A percentile compares a stretch with the other conserved stretches of the same genome.
Conservation (phyloP, 1,284 basidiomycete genomes). For the Boletus hoseneyae region DNA sequence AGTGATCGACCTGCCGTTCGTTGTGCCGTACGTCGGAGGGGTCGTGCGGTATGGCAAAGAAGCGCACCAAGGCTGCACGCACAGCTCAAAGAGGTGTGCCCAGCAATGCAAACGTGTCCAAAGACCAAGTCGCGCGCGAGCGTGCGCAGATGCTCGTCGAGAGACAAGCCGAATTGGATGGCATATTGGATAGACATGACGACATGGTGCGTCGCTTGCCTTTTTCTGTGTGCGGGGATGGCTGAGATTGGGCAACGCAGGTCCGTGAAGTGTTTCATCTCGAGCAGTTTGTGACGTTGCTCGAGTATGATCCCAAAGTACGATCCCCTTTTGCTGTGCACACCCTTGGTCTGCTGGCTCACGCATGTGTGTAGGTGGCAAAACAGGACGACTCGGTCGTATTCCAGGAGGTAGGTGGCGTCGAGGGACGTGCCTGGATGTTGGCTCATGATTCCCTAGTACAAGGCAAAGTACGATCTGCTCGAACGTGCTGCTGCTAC, state of each 20-base stretch:
- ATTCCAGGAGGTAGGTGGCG: conserved; percentile 61
- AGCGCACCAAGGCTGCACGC: conserved; percentile 8
- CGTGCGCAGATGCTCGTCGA: conserved; percentile 49
- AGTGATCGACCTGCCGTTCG: neutral
- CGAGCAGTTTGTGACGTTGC: conserved; percentile 71
- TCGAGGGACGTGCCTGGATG: neutral
- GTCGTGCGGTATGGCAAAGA: conserved; percentile 19
- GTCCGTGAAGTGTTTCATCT: conserved; percentile 85
- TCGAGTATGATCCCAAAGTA: conserved; percentile 74
- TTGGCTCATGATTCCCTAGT: conserved; percentile 39
- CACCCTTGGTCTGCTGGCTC: conserved; percentile 1
- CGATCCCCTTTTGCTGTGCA: conserved; percentile 21
- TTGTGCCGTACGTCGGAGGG: conserved; percentile 1
- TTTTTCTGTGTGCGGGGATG: neutral
- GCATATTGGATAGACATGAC: conserved; percentile 69
- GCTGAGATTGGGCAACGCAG: conserved; percentile 33
- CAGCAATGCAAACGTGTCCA: conserved; percentile 16
- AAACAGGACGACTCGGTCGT: conserved; percentile 72
- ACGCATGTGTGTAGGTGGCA: conserved; percentile 49
- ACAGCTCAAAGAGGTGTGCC: neutral
- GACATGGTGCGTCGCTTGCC: conserved; percentile 52
- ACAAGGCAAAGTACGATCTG: conserved; percentile 60
- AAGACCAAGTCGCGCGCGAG: conserved; percentile 33
- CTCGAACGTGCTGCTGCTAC: conserved; percentile 43
- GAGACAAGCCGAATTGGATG: conserved; percentile 58